Evolutionary conservation across 1,139 yeast species (phyloP).

Genomic region (Candida tetrigidarum): DNA sequence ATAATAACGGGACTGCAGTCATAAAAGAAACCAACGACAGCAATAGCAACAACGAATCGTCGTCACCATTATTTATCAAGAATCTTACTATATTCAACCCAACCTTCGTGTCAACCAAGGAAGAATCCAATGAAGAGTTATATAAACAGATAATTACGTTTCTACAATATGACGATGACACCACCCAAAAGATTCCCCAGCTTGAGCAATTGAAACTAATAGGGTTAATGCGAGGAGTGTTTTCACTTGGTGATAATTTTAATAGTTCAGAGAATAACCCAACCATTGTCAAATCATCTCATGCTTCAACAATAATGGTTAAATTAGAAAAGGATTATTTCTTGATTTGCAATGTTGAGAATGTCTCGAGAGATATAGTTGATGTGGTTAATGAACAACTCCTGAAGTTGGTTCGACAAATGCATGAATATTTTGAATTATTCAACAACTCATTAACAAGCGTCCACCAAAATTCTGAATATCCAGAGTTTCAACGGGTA

Average conservation of each 20-base stretch:
- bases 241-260: slow-evolving; percentile 30
- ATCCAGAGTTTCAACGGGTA: slow-evolving; percentile 20
- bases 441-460: slow-evolving; percentile 29
- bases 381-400: slow-evolving; percentile 32
- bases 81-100: slow-evolving; percentile 26
- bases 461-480: slow-evolving; percentile 23
- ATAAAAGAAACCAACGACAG: neutral
- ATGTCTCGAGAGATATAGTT: slow-evolving; percentile 19
- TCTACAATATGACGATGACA: slow-evolving; percentile 21
- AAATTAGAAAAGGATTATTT: slow-evolving; percentile 31
- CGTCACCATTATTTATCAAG: neutral
- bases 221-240: slow-evolving; percentile 45
- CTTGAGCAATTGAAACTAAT: slow-evolving; percentile 35
- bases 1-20: neutral
- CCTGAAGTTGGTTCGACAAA: slow-evolving; percentile 24
- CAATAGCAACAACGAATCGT: neutral
- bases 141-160: slow-evolving; percentile 35
- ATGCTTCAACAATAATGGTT: slow-evolving; percentile 31
- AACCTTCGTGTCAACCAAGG: slow-evolving; percentile 21
- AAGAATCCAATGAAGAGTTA: slow-evolving; percentile 33
- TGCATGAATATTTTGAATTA: slow-evolving; percentile 31
- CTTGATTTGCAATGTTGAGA: slow-evolving; percentile 32
- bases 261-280: slow-evolving; percentile 15
- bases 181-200: slow-evolving; percentile 17
- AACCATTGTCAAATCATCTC: slow-evolving; percentile 29